A percentile compares a stretch with the other conserved stretches of the same genome.
Evolutionary conservation across 768 basidiomycete genomes (phyloP).

Genomic region (Bullera alba): DNA sequence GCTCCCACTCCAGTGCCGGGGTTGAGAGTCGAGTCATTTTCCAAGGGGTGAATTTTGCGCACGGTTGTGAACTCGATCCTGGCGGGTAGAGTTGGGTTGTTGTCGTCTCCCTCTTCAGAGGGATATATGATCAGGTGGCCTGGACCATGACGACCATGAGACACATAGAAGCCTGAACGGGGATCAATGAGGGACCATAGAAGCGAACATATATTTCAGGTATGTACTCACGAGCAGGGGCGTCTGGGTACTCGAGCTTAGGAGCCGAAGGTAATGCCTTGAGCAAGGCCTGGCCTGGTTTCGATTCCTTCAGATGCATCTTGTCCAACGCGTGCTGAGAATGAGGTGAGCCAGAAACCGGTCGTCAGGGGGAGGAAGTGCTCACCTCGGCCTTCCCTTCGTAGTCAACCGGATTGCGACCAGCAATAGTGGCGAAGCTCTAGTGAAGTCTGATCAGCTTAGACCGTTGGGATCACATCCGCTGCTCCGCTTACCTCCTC

Average conservation of each 20-base stretch:
- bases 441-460: neutral
- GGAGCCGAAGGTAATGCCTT: conserved; percentile 5
- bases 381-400: conserved; percentile 14
- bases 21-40: neutral
- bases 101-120: neutral
- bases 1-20: neutral
- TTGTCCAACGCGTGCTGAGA: conserved; percentile 8
- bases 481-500: conserved; percentile 20
- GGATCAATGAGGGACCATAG: neutral
- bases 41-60: conserved; percentile 2
- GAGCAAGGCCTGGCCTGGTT: conserved; percentile 6
- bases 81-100: conserved; percentile 7
- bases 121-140: conserved; percentile 25
- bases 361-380: neutral
- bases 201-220: too few species aligned
- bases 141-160: conserved; percentile 17
- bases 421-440: conserved; percentile 17
- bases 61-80: conserved; percentile 17
- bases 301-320: conserved; percentile 6
- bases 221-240: conserved; percentile 11
- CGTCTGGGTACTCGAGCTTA: conserved; percentile 8
- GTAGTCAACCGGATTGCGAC: conserved; percentile 12
- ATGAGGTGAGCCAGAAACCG: neutral
- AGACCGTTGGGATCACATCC: neutral
- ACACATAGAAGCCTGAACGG: conserved; percentile 19